Evolutionary conservation across 2,329 filamentous ascomycete species (phyloP).

Genomic region (Sordariomycetes sp.): DNA sequence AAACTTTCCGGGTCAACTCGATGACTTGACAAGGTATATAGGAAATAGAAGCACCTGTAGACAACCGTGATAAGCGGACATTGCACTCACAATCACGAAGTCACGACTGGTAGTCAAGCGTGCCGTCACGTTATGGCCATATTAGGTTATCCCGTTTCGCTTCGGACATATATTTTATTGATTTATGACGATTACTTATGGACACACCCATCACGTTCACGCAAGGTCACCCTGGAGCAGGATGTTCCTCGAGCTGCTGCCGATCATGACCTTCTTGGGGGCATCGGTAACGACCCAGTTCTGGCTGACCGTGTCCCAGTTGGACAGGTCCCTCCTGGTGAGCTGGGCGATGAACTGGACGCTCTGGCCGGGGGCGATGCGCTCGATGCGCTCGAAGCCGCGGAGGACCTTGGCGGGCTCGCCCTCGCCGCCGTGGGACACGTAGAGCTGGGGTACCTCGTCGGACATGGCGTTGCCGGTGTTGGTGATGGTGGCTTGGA

Average conservation of each 20-base stretch:
- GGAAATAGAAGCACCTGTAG: too few species aligned
- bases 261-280: conserved; percentile 46
- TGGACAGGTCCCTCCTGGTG: conserved; percentile 73
- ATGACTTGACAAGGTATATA: too few species aligned
- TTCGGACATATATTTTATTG: too few species aligned
- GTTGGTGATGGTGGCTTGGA: conserved; percentile 63
- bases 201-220: too few species aligned
- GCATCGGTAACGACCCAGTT: conserved; percentile 64
- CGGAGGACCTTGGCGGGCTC: conserved; percentile 62
- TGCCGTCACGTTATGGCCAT: too few species aligned
- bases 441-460: conserved; percentile 69
- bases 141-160: too few species aligned
- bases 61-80: too few species aligned
- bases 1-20: too few species aligned
- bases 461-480: conserved; percentile 56
- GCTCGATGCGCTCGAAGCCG: conserved; percentile 66
- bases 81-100: too few species aligned
- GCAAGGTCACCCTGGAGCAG: conserved; percentile 27
- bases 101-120: too few species aligned
- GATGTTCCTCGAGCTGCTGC: conserved; percentile 45
- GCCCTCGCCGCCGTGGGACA: conserved; percentile 69
- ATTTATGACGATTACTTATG: too few species aligned
- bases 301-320: conserved; percentile 74
- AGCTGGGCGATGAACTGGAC: conserved; percentile 59
- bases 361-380: conserved; percentile 59